Conservation (phyloP, 768 basidiomycete species). For the Mycena capillaripes region DNA sequence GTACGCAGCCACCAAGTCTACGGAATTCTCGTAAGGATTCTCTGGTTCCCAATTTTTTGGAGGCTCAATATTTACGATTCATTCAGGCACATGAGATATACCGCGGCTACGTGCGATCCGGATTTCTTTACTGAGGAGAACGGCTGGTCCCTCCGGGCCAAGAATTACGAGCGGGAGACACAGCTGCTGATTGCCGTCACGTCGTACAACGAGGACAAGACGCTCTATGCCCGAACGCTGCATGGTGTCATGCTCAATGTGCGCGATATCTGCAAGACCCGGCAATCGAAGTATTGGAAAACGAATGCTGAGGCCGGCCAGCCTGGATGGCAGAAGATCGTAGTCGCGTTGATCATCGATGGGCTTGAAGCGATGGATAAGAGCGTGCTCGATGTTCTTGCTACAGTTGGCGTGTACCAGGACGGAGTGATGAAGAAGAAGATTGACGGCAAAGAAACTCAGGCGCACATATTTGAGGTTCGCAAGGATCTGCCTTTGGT, state of each 20-base stretch:
- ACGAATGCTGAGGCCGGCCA: conserved; percentile 84
- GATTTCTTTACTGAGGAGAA: conserved; percentile 80
- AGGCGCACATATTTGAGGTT: conserved; percentile 97
- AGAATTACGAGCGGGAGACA: conserved; percentile 89
- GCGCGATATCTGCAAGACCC: conserved; percentile 96
- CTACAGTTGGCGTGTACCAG: conserved; percentile 93
- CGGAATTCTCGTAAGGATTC: conserved; percentile 76
- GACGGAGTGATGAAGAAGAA: conserved; percentile 96
- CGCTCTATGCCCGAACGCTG: conserved; percentile 87
- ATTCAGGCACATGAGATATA: conserved; percentile 90
- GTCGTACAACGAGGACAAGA: conserved; percentile 93
- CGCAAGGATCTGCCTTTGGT: conserved; percentile 11
- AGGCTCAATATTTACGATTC: background rate
- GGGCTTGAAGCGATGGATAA: conserved; percentile 97
- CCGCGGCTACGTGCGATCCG: conserved; percentile 91
- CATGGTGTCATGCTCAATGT: conserved; percentile 98
- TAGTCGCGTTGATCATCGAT: conserved; percentile 92
- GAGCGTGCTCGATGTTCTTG: conserved; percentile 88
- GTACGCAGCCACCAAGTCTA: conserved; percentile 67
- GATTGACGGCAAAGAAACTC: conserved; percentile 88
- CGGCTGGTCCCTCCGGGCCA: conserved; percentile 89
- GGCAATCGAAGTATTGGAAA: conserved; percentile 92
- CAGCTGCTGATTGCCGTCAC: conserved; percentile 95
- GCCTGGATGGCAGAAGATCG: conserved; percentile 92
- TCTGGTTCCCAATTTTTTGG: background rate